These are phyloP conservation scores for Peltaster fructicola DNA, from an alignment of 2,329 filamentous ascomycete genomes.

Conservation along the genomic window DNA sequence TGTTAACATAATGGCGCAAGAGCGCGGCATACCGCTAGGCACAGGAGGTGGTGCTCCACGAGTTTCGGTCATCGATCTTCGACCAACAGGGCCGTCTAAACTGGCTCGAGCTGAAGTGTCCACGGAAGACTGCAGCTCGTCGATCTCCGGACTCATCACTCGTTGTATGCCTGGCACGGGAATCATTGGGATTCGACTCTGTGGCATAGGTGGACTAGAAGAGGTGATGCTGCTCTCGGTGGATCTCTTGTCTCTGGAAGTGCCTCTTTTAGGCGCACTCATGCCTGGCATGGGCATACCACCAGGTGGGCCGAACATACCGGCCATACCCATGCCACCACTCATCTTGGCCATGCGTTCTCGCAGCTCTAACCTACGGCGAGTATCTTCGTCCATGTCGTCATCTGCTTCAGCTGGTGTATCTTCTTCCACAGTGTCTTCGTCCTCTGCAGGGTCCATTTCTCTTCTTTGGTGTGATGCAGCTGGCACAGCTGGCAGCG, in stretches of 20 bases:
- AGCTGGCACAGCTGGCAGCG: constrained; percentile 24
- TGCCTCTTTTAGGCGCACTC: constrained; percentile 32
- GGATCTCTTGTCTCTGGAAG: constrained; percentile 21
- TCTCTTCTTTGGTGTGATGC: constrained; percentile 25
- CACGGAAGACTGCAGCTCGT: constrained; percentile 11
- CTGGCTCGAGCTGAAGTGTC: constrained; percentile 1
- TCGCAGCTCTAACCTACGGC: constrained; percentile 70
- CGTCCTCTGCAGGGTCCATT: constrained; percentile 31
- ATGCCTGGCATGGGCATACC: constrained; percentile 43
- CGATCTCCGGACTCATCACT: constrained; percentile 31
- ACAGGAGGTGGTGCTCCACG: constrained; percentile 23
- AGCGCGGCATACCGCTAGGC: constrained; percentile 38
- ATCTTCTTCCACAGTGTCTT: constrained; percentile 26
- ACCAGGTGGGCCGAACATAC: constrained; percentile 66
- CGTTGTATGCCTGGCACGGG: constrained; percentile 44
- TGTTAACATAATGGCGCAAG: no score
- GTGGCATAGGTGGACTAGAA: constrained; percentile 8
- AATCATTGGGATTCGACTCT: constrained; percentile 38
- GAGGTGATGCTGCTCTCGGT: constrained; percentile 13
- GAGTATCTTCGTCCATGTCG: constrained; percentile 73
- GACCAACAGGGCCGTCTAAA: constrained; percentile 24
- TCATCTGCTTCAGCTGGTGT: constrained; percentile 64
- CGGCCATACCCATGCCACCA: constrained; percentile 89
- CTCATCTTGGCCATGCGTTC: constrained; percentile 98
- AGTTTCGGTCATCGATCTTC: constrained; percentile 21